Evolutionary conservation across 202 grass and related monocot species (phyloP).

Genomic region (Setaria italica): DNA sequence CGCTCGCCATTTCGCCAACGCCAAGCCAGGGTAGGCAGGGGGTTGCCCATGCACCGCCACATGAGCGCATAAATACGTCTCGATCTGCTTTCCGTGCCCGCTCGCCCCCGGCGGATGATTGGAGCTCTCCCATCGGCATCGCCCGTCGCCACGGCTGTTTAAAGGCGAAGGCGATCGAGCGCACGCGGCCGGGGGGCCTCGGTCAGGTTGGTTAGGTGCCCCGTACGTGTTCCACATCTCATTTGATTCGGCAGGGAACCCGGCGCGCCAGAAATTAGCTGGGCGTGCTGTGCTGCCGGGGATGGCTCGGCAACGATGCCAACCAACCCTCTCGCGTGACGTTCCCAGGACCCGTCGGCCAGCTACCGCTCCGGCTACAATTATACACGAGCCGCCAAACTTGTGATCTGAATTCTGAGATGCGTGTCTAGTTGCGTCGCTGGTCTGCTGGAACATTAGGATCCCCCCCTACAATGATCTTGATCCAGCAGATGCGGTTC

Average conservation of each 20-base stretch:
- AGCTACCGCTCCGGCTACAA: background rate
- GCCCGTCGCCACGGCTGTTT: background rate
- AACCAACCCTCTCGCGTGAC: no score
- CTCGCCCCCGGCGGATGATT: background rate
- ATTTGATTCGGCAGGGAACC: no score
- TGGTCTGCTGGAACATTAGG: background rate
- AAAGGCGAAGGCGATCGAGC: background rate
- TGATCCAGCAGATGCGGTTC: background rate
- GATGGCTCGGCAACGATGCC: background rate
- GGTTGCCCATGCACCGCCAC: slow-evolving; percentile 23
- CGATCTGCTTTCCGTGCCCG: background rate
- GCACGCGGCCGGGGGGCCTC: background rate
- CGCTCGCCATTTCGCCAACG: background rate
- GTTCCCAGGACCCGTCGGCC: background rate
- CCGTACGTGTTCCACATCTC: background rate
- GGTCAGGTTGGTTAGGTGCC: background rate
- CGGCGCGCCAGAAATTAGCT: background rate
- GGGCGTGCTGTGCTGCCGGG: background rate
- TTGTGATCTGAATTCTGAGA: background rate
- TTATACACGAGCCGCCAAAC: background rate
- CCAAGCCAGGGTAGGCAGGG: background rate
- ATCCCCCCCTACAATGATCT: background rate
- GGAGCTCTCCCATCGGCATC: background rate
- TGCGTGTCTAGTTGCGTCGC: background rate
- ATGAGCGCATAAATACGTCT: slow-evolving; percentile 30